phyloP scores from a whole-genome alignment of 495 filamentous ascomycete genomes.

The Penicillium taxi region DNA sequence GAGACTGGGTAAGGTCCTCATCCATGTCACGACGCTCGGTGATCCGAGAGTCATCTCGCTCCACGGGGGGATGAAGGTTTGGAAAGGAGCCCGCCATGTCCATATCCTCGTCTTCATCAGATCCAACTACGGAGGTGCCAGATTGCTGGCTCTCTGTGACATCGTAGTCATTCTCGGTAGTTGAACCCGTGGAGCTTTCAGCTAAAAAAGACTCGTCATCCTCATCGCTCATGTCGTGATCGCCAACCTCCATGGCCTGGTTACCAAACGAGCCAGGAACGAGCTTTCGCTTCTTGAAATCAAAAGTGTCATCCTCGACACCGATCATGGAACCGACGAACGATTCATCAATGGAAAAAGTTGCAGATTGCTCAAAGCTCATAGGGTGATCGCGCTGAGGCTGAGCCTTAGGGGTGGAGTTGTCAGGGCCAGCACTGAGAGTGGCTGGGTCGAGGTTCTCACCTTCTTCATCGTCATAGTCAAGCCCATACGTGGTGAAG shows the following conservation, averaged over 20 bases:
- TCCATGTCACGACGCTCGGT: conserved; percentile 39
- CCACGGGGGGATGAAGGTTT: conserved; percentile 55
- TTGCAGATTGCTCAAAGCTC: conserved; percentile 37
- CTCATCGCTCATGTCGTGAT: conserved; percentile 36
- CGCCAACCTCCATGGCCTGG: conserved; percentile 46
- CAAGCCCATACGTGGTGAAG: conserved; percentile 91
- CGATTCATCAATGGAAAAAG: conserved; percentile 45
- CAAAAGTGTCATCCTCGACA: conserved; percentile 70
- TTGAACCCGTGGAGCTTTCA: conserved; percentile 76
- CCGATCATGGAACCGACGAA: conserved; percentile 42
- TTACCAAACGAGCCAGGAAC: conserved; percentile 74
- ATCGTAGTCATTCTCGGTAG: conserved; percentile 56
- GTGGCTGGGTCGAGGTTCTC: conserved; percentile 47
- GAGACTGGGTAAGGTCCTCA: conserved; percentile 36
- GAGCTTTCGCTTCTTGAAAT: conserved; percentile 64
- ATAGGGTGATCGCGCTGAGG: conserved; percentile 32
- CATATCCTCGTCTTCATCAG: conserved; percentile 61
- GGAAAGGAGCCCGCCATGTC: conserved; percentile 73
- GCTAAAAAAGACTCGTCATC: conserved; percentile 77
- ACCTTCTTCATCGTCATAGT: conserved; percentile 70
- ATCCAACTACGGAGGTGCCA: conserved; percentile 62
- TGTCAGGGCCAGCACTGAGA: conserved; percentile 50
- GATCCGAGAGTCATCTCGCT: conserved; percentile 44
- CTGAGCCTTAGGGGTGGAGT: conserved; percentile 46
- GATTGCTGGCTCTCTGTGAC: conserved; percentile 50